These are phyloP conservation scores for Dothidotthia symphoricarpi DNA, from an alignment of 2,329 filamentous ascomycete genomes.

Conservation along the genomic window DNA sequence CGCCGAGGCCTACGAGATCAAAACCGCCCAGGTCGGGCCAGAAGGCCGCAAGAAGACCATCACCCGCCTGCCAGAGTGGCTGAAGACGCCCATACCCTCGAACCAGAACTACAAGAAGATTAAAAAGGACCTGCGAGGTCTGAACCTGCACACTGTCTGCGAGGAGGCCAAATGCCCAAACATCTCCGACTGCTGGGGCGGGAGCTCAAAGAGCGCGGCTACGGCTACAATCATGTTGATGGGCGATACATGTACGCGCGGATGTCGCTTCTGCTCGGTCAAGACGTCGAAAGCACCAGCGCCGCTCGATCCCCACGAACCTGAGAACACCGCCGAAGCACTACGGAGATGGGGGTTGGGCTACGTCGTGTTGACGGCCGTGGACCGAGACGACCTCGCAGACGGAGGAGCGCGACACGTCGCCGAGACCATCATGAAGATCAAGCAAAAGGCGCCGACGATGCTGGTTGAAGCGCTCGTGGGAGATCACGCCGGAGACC, in stretches of 20 bases:
- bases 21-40: slow-evolving; percentile 61
- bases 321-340: slow-evolving; percentile 94
- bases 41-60: slow-evolving; percentile 63
- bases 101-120: slow-evolving; percentile 90
- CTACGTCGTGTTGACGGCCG: slow-evolving; percentile 90
- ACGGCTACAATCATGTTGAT: slow-evolving; percentile 99
- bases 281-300: slow-evolving; percentile 78
- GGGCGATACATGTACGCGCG: slow-evolving; percentile 96
- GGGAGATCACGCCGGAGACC: slow-evolving; percentile 80
- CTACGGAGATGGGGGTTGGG: slow-evolving; percentile 89
- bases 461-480: slow-evolving; percentile 82
- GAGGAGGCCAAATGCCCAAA: slow-evolving; percentile 97
- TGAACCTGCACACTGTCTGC: slow-evolving; percentile 92
- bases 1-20: slow-evolving; percentile 59
- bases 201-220: slow-evolving; percentile 79
- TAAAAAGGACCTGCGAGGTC: slow-evolving; percentile 84
- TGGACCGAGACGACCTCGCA: slow-evolving; percentile 87
- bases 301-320: slow-evolving; percentile 90
- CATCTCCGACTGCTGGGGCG: slow-evolving; percentile 97
- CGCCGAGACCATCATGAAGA: slow-evolving; percentile 89
- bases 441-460: slow-evolving; percentile 71
- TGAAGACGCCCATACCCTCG: slow-evolving; percentile 91
- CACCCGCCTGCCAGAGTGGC: slow-evolving; percentile 82
- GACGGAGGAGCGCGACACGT: slow-evolving; percentile 90
- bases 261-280: slow-evolving; percentile 94